Evolutionary conservation across 164 flowering plant species (phyloP).

Genomic region (Stephania cephalantha): DNA sequence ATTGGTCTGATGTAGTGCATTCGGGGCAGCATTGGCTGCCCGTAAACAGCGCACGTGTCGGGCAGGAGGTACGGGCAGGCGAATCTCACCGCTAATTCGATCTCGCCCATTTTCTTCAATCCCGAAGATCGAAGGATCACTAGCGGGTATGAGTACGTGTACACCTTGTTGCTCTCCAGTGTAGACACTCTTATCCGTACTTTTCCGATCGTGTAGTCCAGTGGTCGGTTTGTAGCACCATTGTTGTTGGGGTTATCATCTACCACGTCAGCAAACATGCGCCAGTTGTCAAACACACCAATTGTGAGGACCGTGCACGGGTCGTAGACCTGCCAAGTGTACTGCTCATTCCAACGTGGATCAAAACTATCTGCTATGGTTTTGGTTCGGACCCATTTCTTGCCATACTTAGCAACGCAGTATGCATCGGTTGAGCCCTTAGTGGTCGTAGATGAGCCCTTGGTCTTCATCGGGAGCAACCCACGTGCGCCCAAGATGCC

Average conservation of each 20-base stretch:
- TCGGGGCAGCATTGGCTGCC: constrained; percentile 76
- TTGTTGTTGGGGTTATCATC: constrained; percentile 39
- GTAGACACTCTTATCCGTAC: constrained; percentile 83
- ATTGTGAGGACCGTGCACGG: constrained; percentile 87
- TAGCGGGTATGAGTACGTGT: constrained; percentile 75
- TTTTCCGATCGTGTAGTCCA: constrained; percentile 69
- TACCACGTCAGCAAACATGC: constrained; percentile 53
- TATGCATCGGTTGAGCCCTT: constrained; percentile 94
- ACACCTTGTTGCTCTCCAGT: constrained; percentile 79
- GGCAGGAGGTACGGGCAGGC: constrained; percentile 67
- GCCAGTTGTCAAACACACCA: constrained; percentile 94
- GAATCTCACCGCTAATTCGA: constrained; percentile 83
- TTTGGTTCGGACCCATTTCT: constrained; percentile 90
- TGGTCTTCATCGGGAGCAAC: constrained; percentile 78
- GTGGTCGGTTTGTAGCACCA: too few relatives aligned
- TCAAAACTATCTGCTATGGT: constrained; percentile 81
- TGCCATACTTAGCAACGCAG: constrained; percentile 97
- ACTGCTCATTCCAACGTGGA: constrained; percentile 99
- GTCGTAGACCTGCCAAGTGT: constrained; percentile 97
- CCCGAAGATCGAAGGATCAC: constrained; percentile 46
- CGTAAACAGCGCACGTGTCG: constrained; percentile 64
- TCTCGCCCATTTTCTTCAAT: constrained; percentile 94
- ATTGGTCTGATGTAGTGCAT: constrained; percentile 93
- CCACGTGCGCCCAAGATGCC: constrained; percentile 92
- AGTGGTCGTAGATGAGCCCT: constrained; percentile 27